phyloP scores from a whole-genome alignment of 2,329 filamentous ascomycete genomes.

The Pseudogymnoascus sp. region DNA sequence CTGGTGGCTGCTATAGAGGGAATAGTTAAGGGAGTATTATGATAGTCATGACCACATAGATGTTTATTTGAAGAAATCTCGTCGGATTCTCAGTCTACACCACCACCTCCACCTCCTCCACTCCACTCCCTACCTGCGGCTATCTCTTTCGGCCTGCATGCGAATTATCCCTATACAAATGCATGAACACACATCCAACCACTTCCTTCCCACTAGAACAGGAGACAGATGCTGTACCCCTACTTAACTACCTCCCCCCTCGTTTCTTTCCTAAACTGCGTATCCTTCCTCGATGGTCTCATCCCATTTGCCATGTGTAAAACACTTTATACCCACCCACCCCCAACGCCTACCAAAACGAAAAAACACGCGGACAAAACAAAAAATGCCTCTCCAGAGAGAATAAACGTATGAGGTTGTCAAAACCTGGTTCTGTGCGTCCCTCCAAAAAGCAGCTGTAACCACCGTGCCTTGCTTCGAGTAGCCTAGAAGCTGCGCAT shows the following conservation, averaged over 20 bases:
- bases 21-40: background rate
- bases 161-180: background rate
- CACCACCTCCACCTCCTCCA: background rate
- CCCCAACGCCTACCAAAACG: background rate
- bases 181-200: background rate
- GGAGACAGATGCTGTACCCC: background rate
- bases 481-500: background rate
- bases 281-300: background rate
- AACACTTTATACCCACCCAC: slow-evolving; percentile 1
- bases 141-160: background rate
- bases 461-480: background rate
- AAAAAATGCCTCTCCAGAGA: background rate
- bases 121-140: background rate
- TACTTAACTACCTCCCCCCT: background rate
- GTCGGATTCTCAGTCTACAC: background rate
- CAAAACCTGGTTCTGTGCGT: background rate
- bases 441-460: background rate
- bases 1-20: background rate
- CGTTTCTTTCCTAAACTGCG: background rate
- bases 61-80: background rate
- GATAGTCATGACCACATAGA: background rate
- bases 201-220: background rate
- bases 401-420: background rate
- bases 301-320: slow-evolving; percentile 1
- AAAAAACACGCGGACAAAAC: background rate